Evolutionary conservation across 495 filamentous ascomycete species (phyloP), one percentile per base, ranked within the genome.

Genomic region (Hypoxylon rickii): DNA sequence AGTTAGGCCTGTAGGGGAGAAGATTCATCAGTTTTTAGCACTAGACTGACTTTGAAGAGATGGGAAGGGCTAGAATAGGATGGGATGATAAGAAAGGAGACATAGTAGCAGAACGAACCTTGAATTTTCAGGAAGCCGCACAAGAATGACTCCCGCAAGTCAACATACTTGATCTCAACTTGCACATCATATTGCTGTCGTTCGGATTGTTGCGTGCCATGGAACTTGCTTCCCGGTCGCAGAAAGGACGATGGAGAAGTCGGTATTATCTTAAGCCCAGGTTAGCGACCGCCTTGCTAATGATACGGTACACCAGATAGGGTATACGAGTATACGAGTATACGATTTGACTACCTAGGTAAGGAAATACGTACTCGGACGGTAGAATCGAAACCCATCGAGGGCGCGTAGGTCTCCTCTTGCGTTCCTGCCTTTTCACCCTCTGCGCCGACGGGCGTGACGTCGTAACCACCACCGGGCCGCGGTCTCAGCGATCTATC

Each of bases 61-160:
- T 21, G 36, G 11, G 7, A 11, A 22, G 24, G 32, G 32, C 3
- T 12, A 3, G 32, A n/a, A n/a, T 7, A 7, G 11, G 32, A 3
- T 3, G 12, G 32, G n/a, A 11, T 1, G 40, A 7, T 12, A 16
- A 20, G 3, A 12, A 17, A 17, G 8, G 3, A 17, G 26, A 13
- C 18, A 7, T 22, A 24, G 18, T 21, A 7, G 15, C 7, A 31
- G n/a, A 57, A 77, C 82, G 43, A 60, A 93, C 94, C 94, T 89
- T 97, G 88, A 44, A 99, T 99, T 56, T 88, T 88, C 45, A 99
- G 82, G 72, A 96, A 97, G 24, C 95, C 95, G 67, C 93, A 97
- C 10, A 99, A 79, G 58, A 93, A 96, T 10, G 95, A 97, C 69
- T 97, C 90, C 29, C 84, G 78, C 83, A 97, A 88, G 69, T 97